Evolutionary conservation across 2,329 filamentous ascomycete genomes (phyloP).

Genomic region (Elsinoe fawcettii): DNA sequence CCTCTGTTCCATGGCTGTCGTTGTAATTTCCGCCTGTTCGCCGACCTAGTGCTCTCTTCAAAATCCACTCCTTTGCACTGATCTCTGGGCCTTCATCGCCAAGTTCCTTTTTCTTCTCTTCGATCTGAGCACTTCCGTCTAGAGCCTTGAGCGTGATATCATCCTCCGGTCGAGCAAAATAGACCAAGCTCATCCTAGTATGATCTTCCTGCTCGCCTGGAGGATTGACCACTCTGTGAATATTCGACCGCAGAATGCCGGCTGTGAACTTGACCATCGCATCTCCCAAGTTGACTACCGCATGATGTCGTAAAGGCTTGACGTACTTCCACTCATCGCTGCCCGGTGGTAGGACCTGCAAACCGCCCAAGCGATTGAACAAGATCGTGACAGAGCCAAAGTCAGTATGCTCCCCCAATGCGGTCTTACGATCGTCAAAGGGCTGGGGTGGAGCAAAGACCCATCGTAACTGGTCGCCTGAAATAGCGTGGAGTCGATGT

Average conservation of each 20-base stretch:
- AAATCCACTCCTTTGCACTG: constrained; percentile 36
- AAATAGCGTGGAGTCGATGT: constrained; percentile 37
- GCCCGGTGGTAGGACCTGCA: constrained; percentile 44
- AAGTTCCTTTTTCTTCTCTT: constrained; percentile 19
- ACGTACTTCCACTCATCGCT: constrained; percentile 45
- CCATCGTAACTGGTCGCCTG: constrained; percentile 49
- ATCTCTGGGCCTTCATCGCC: constrained; percentile 24
- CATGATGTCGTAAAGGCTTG: constrained; percentile 42
- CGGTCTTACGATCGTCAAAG: constrained; percentile 34
- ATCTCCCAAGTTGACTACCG: constrained; percentile 43
- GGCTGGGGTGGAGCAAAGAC: constrained; percentile 44
- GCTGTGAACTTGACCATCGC: constrained; percentile 40
- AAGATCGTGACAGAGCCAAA: constrained; percentile 50
- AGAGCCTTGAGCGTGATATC: constrained; percentile 24
- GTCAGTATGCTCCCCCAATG: constrained; percentile 49
- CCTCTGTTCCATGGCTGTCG: constrained; percentile 12
- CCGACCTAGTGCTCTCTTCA: constrained; percentile 34
- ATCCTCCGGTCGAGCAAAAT: constrained; percentile 20
- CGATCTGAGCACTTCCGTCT: constrained; percentile 27
- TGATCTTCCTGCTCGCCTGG: constrained; percentile 20
- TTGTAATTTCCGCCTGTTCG: constrained; percentile 12
- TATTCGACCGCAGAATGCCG: constrained; percentile 31
- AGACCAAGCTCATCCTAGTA: constrained; percentile 19
- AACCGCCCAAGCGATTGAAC: constrained; percentile 49
- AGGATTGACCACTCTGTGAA: constrained; percentile 21